Evolutionary conservation across 305 asterid species (phyloP).

Genomic region (Andrographis paniculata): DNA sequence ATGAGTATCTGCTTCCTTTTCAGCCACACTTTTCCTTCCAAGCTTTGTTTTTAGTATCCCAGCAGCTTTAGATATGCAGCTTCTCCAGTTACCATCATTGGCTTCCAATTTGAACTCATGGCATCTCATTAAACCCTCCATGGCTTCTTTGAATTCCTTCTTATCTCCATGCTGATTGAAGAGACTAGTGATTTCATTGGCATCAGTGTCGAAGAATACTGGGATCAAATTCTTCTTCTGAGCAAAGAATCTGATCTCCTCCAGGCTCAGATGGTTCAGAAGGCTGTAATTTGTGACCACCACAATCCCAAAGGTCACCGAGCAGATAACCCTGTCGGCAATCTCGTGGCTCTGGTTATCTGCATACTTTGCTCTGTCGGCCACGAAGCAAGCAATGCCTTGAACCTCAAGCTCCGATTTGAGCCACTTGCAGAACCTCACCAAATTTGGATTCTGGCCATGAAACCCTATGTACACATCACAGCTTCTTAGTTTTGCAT

Average conservation of each 20-base stretch:
- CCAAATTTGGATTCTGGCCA: neutral
- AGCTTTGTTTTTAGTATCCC: slow-evolving; percentile 54
- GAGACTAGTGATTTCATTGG: slow-evolving; percentile 26
- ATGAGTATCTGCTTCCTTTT: slow-evolving; percentile 38
- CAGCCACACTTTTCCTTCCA: slow-evolving; percentile 69
- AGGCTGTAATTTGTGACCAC: slow-evolving; percentile 48
- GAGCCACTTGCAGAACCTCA: slow-evolving; percentile 16
- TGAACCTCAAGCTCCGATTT: slow-evolving; percentile 84
- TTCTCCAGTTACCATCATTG: slow-evolving; percentile 66
- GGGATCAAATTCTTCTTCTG: slow-evolving; percentile 90
- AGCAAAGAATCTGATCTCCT: slow-evolving; percentile 77
- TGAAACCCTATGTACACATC: neutral
- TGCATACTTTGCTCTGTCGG: slow-evolving; percentile 64
- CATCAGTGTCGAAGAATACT: slow-evolving; percentile 53
- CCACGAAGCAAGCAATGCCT: slow-evolving; percentile 79
- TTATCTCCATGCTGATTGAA: slow-evolving; percentile 31
- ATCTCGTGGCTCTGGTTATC: slow-evolving; percentile 78
- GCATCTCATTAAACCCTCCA: slow-evolving; percentile 57
- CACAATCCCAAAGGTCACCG: slow-evolving; percentile 57
- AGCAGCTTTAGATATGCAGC: slow-evolving; percentile 53
- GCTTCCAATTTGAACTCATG: slow-evolving; percentile 60
- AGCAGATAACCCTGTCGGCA: slow-evolving; percentile 79
- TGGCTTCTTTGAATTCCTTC: slow-evolving; percentile 62
- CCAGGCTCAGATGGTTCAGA: slow-evolving; percentile 49
- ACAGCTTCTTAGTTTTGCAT: slow-evolving; percentile 22